Evolutionary conservation across 441 rosid genomes (phyloP).

Genomic region (Sinapis alba): DNA sequence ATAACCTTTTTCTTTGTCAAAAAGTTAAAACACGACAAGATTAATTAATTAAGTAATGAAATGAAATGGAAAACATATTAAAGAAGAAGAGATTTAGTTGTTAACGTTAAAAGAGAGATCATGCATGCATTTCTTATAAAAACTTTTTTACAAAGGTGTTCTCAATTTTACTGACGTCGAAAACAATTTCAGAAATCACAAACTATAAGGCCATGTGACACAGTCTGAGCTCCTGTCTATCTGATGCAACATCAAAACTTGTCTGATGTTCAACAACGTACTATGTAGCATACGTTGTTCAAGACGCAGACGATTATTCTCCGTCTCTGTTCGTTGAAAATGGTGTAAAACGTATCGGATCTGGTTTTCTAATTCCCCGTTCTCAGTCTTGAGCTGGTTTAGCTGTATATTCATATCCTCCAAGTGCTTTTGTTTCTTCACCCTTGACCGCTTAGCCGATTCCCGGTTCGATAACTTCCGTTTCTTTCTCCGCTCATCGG

Average conservation of each 20-base stretch:
- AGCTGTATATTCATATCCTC: slow-evolving; percentile 44
- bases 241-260: slow-evolving; percentile 29
- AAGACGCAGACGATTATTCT: slow-evolving; percentile 33
- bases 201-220: slow-evolving; percentile 31
- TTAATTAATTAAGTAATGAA: neutral
- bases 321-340: slow-evolving; percentile 9
- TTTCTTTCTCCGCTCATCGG: slow-evolving; percentile 69
- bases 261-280: slow-evolving; percentile 26
- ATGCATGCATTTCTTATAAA: slow-evolving; percentile 1
- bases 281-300: slow-evolving; percentile 23
- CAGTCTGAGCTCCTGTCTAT: slow-evolving; percentile 36
- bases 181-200: slow-evolving; percentile 3
- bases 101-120: slow-evolving; percentile 11
- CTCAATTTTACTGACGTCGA: neutral
- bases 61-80: neutral
- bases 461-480: slow-evolving; percentile 81
- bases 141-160: slow-evolving; percentile 10
- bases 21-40: neutral
- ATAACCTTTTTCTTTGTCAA: slow-evolving; percentile 6
- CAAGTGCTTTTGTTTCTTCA: slow-evolving; percentile 70
- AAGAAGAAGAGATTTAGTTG: neutral
- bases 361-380: slow-evolving; percentile 26
- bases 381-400: slow-evolving; percentile 35
- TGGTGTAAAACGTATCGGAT: slow-evolving; percentile 25
- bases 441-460: slow-evolving; percentile 78